phyloP scores from a whole-genome alignment of 495 filamentous ascomycete genomes.

The Penicillium lagena region DNA sequence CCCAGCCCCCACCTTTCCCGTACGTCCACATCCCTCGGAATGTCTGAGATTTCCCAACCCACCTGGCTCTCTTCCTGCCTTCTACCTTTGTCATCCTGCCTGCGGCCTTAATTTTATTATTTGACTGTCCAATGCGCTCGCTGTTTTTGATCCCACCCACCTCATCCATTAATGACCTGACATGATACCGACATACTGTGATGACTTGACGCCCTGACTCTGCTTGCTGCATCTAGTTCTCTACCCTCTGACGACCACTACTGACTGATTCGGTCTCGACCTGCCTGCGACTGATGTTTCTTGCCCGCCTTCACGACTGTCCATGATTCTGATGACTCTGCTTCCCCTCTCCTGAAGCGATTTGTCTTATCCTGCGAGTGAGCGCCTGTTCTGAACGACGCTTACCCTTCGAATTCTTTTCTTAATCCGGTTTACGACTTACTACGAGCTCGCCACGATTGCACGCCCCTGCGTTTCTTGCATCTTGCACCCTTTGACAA shows the following conservation, averaged over 20 bases:
- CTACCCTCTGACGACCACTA: neutral
- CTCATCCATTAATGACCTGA: constrained; percentile 16
- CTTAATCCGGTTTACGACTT: constrained; percentile 24
- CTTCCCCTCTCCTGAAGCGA: constrained; percentile 25
- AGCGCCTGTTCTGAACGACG: constrained; percentile 16
- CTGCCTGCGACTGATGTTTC: neutral
- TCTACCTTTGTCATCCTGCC: constrained; percentile 7
- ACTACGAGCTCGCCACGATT: constrained; percentile 32
- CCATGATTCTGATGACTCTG: constrained; percentile 50
- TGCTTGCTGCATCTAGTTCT: constrained; percentile 6
- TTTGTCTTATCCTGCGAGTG: constrained; percentile 22
- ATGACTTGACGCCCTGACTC: constrained; percentile 7
- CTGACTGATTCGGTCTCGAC: constrained; percentile 16
- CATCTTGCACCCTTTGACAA: constrained; percentile 21
- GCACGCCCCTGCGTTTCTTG: constrained; percentile 27
- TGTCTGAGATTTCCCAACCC: neutral
- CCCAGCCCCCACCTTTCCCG: constrained; percentile 23
- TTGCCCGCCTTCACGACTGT: constrained; percentile 41
- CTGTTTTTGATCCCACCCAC: constrained; percentile 1
- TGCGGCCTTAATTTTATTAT: constrained; percentile 13
- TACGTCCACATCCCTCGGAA: constrained; percentile 9
- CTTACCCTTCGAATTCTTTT: constrained; percentile 11
- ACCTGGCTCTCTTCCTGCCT: constrained; percentile 2
- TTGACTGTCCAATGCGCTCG: constrained; percentile 7
- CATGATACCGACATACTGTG: neutral